Percentiles rank a stretch among this genome's conserved stretches.
Conservation (phyloP, 2,329 filamentous ascomycete species). For the Herpotrichia juniperi region DNA sequence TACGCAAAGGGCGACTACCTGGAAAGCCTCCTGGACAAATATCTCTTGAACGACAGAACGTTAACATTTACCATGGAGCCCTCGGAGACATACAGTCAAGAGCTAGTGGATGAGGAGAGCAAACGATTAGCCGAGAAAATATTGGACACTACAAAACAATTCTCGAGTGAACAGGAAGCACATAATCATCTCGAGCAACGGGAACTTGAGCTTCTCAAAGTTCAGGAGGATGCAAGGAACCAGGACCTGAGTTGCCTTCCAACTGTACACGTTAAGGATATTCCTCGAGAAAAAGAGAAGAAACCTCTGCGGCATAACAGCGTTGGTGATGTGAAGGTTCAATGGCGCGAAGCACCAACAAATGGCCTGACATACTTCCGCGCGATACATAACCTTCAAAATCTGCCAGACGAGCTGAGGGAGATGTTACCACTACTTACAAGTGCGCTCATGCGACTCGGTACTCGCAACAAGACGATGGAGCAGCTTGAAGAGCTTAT, state of each 20-base stretch:
- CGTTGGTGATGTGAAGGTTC: constrained; percentile 70
- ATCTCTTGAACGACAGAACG: constrained; percentile 84
- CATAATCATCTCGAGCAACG: constrained; percentile 74
- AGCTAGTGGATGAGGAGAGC: constrained; percentile 78
- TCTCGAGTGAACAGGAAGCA: constrained; percentile 74
- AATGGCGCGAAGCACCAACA: constrained; percentile 91
- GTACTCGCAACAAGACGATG: constrained; percentile 86
- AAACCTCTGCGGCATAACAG: constrained; percentile 68
- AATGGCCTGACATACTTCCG: constrained; percentile 97
- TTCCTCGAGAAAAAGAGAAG: constrained; percentile 77
- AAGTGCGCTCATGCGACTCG: constrained; percentile 90
- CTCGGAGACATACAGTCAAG: constrained; percentile 73
- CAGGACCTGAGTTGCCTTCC: constrained; percentile 88
- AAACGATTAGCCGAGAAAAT: constrained; percentile 77
- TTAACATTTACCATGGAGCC: constrained; percentile 95
- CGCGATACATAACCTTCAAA: constrained; percentile 79
- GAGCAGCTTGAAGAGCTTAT: constrained; percentile 95
- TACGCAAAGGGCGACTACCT: constrained; percentile 80
- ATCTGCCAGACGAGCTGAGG: constrained; percentile 83
- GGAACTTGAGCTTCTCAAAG: constrained; percentile 78
- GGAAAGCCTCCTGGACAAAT: constrained; percentile 85
- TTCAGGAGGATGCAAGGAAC: constrained; percentile 83
- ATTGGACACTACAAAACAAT: constrained; percentile 68
- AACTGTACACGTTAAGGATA: constrained; percentile 86
- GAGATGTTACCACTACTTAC: constrained; percentile 88